phyloP scores from a whole-genome alignment of 805 yeast species.

The Starmerella bombicola region DNA sequence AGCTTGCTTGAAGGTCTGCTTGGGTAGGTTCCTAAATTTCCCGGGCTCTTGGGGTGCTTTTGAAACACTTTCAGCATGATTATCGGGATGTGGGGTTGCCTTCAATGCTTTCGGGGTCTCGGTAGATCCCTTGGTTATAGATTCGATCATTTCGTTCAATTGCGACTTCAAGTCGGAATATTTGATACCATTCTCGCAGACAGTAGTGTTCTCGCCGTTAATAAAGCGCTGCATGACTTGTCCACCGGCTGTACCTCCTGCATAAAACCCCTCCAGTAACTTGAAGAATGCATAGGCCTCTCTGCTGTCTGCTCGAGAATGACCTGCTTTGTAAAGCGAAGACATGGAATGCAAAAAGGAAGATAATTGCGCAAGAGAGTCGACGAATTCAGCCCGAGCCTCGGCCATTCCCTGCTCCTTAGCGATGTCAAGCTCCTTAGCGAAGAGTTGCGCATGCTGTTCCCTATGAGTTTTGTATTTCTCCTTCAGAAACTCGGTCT shows the following conservation, averaged over 20 bases:
- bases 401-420: not conserved
- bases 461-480: not conserved
- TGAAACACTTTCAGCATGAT: too few relatives aligned
- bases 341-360: not conserved
- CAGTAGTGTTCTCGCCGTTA: not conserved
- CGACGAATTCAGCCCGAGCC: not conserved
- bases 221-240: constrained; percentile 1
- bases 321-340: not conserved
- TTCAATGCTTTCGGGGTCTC: too few relatives aligned
- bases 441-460: not conserved
- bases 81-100: too few relatives aligned
- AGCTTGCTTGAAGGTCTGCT: not conserved
- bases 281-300: not conserved
- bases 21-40: not conserved
- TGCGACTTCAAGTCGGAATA: constrained; percentile 4
- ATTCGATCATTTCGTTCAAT: too few relatives aligned
- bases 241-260: constrained; percentile 4
- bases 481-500: not conserved
- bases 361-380: not conserved
- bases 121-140: too few relatives aligned
- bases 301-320: not conserved
- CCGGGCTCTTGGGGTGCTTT: not conserved
- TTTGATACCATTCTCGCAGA: not conserved
- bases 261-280: constrained; percentile 4
- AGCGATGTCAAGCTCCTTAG: not conserved